Conservation (phyloP, 2,329 filamentous ascomycete genomes). For the Botrytis galanthina region DNA sequence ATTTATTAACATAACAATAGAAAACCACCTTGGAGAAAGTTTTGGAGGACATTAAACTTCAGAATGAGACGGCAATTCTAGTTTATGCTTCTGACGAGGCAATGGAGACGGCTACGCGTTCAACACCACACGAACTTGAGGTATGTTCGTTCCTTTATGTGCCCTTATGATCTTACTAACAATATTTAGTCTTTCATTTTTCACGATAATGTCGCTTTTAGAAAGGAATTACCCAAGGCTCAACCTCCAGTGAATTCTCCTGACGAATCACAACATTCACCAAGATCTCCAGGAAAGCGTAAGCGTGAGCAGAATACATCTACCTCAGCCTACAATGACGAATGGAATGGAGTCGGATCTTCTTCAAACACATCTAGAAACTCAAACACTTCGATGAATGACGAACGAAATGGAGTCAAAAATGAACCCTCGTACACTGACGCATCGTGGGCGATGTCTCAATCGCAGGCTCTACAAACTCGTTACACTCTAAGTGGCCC, state of each 20-base stretch:
- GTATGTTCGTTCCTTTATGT: constrained; percentile 32
- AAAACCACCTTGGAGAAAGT: constrained; percentile 49
- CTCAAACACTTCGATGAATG: constrained; percentile 15
- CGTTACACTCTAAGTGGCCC: not conserved
- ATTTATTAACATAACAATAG: constrained; percentile 37
- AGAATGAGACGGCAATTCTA: constrained; percentile 49
- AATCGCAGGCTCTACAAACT: not conserved
- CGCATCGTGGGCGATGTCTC: not conserved
- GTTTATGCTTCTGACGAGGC: constrained; percentile 55
- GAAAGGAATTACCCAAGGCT: constrained; percentile 45
- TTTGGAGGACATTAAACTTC: constrained; percentile 47
- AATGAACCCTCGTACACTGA: not conserved
- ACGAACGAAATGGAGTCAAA: not conserved
- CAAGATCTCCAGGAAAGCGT: constrained; percentile 31
- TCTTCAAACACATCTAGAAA: constrained; percentile 12
- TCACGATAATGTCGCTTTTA: constrained; percentile 53
- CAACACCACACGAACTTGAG: constrained; percentile 43
- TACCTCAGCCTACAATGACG: constrained; percentile 18
- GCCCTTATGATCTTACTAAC: constrained; percentile 19
- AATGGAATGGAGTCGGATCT: constrained; percentile 13
- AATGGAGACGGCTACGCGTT: constrained; percentile 35
- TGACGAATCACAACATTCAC: constrained; percentile 8
- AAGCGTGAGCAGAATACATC: constrained; percentile 31
- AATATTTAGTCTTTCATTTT: constrained; percentile 47
- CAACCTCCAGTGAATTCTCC: not conserved